These are phyloP conservation scores for Quercus parvula DNA, from an alignment of 306 rosid species.

Conservation along the genomic window DNA sequence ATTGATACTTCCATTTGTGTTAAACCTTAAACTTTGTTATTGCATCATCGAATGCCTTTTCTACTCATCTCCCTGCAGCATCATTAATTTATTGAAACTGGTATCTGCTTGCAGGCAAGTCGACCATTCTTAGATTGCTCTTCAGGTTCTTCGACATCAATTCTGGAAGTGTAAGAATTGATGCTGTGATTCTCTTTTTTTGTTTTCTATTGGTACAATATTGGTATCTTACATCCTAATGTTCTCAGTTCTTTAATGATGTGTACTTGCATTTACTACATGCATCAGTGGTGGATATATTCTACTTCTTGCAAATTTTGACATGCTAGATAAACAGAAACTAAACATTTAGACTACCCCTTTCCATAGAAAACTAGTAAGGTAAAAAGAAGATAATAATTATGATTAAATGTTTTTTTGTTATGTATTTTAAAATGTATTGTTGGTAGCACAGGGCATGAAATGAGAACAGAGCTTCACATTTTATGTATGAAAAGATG, in stretches of 20 bases:
- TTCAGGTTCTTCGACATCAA: constrained; percentile 90
- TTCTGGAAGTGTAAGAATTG: constrained; percentile 85
- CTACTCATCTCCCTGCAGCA: constrained; percentile 3
- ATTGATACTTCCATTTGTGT: background rate
- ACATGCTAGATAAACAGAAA: background rate
- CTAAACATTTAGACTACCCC: constrained; percentile 3
- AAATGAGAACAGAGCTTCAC: constrained; percentile 10
- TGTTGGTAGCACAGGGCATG: background rate
- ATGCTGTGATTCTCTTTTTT: constrained; percentile 22
- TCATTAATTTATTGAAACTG: constrained; percentile 30
- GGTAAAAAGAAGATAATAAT: background rate
- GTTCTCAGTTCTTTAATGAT: background rate
- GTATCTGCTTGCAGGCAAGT: constrained; percentile 74
- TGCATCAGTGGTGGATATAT: background rate
- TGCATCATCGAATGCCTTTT: background rate
- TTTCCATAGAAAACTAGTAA: background rate
- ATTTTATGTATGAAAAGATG: background rate
- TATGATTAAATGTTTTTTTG: constrained; percentile 1
- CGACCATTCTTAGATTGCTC: constrained; percentile 90
- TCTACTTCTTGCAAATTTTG: constrained; percentile 9
- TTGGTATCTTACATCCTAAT: background rate
- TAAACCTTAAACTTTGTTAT: background rate
- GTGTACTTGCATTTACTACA: background rate
- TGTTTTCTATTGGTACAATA: constrained; percentile 24
- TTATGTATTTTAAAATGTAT: background rate